Conservation (phyloP, 2,329 filamentous ascomycete genomes). For the Sporothrix pallida region DNA sequence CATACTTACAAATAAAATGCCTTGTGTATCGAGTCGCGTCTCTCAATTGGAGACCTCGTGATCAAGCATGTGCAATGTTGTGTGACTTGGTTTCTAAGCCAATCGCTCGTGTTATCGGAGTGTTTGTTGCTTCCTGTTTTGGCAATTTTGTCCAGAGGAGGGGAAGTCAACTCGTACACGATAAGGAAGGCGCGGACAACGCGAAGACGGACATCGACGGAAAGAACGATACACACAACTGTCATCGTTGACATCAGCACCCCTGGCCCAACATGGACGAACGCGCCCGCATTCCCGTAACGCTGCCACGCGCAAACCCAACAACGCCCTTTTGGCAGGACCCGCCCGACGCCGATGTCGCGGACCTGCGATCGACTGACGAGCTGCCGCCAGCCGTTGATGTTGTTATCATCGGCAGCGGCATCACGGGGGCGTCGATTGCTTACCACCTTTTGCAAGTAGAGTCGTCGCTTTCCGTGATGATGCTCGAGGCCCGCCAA, state of each 20-base stretch:
- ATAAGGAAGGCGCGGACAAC: background rate
- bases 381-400: slow-evolving; percentile 60
- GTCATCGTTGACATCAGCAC: too few relatives aligned
- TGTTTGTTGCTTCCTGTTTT: background rate
- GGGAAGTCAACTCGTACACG: background rate
- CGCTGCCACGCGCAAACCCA: slow-evolving; percentile 57
- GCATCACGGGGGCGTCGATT: slow-evolving; percentile 66
- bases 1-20: background rate
- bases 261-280: slow-evolving; percentile 44
- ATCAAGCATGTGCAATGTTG: slow-evolving; percentile 14
- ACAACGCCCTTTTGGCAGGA: slow-evolving; percentile 68
- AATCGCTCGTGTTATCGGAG: slow-evolving; percentile 5
- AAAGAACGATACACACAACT: too few relatives aligned
- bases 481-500: slow-evolving; percentile 69
- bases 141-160: background rate
- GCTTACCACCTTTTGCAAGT: slow-evolving; percentile 55
- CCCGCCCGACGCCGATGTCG: slow-evolving; percentile 55
- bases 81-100: background rate
- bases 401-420: slow-evolving; percentile 67
- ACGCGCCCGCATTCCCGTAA: slow-evolving; percentile 47
- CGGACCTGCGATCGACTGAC: slow-evolving; percentile 55
- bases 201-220: background rate
- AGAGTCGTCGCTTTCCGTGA: slow-evolving; percentile 48
- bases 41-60: background rate
- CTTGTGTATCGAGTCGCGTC: background rate